Base-by-base conservation (phyloP, 2,329 filamentous ascomycete genomes). In the Colletotrichum brevisporum region DNA sequence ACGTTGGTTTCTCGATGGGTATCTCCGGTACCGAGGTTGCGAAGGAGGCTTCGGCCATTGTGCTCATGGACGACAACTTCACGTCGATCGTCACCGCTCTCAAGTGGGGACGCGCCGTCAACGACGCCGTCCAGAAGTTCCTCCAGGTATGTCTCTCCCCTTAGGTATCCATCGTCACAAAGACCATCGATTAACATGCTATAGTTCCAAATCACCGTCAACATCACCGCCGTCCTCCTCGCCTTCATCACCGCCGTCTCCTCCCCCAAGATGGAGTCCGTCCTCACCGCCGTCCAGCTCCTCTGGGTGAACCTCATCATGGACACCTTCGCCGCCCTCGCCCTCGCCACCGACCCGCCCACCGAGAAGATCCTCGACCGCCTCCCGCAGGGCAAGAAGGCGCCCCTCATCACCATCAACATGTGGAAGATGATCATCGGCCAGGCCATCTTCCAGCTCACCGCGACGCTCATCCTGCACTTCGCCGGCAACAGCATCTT, bases 231-330 rank as follows among this genome's bases (percentile, higher is more conserved):
- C 2, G 89, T 91, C 16, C 76, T 91, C 24, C 83, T 92, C 9
- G 90, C 90, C 1, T 91, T 92, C 63, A 82, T 91, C 71, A 89
- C 89, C 2, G 88, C 90, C 3, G 86, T 92, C 54, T 85, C 88
- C 9, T 85, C 84, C 65, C 76, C 81, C 6, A 80, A 86, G 12
- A 85, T 87, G 79, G 78, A 85, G 52, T 88, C 89, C 5, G 88
- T 92, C 2, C 85, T 92, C 52, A 90, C 87, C 1, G 89, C 90
- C 0, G 89, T 91, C 0, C 90, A 92, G 73, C 84, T 92, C 51
- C 83, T 92, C 41, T 92, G 90, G 90, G 88, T 91, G 58, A 92
- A 92, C 75, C 80, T 92, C 55, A 91, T 91, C 75, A 91, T 92
- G 89, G 89, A 91, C 73, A 91, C 89, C 6, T 90, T 91, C 69